A percentile compares a stretch with the other conserved stretches of the same genome.
phyloP scores from a whole-genome alignment of 2,329 filamentous ascomycete species.

The Nemania sp. region DNA sequence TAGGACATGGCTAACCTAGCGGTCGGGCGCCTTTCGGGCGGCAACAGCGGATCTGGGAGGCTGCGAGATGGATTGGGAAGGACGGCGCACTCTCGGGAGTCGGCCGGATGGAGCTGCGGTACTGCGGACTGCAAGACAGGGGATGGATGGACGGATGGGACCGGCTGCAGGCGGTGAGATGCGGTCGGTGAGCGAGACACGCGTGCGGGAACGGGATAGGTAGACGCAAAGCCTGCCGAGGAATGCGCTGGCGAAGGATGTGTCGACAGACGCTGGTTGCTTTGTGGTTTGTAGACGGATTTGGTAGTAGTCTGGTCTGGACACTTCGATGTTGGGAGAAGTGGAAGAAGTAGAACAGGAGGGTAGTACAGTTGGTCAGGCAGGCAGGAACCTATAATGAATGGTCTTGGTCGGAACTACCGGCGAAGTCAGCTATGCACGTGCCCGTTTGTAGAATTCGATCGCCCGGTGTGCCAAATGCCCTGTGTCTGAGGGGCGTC shows the following conservation, averaged over 20 bases:
- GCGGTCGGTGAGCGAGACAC: not conserved
- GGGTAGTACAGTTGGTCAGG: not conserved
- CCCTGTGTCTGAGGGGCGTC: slow-evolving; percentile 12
- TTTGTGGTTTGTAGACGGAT: not conserved
- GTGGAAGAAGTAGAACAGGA: not conserved
- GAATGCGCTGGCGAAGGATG: not conserved
- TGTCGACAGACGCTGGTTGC: not conserved
- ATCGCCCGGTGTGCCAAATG: too few species aligned
- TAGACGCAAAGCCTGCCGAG: not conserved
- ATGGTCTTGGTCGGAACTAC: slow-evolving; percentile 5
- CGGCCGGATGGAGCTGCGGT: not conserved
- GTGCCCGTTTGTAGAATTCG: too few species aligned
- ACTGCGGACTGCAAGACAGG: not conserved
- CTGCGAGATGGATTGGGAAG: not conserved
- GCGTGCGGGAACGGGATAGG: not conserved
- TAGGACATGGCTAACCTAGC: slow-evolving; percentile 43
- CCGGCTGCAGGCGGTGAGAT: not conserved
- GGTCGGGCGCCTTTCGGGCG: not conserved
- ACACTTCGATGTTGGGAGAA: not conserved
- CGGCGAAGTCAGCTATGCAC: too few species aligned
- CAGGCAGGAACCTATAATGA: too few species aligned
- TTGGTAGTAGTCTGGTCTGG: too few species aligned
- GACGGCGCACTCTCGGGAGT: not conserved
- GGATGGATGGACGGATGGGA: not conserved
- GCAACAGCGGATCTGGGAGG: not conserved